These are phyloP conservation scores for Emmonsiellopsis sp. DNA, from an alignment of 2,329 filamentous ascomycete species.

Conservation along the genomic window DNA sequence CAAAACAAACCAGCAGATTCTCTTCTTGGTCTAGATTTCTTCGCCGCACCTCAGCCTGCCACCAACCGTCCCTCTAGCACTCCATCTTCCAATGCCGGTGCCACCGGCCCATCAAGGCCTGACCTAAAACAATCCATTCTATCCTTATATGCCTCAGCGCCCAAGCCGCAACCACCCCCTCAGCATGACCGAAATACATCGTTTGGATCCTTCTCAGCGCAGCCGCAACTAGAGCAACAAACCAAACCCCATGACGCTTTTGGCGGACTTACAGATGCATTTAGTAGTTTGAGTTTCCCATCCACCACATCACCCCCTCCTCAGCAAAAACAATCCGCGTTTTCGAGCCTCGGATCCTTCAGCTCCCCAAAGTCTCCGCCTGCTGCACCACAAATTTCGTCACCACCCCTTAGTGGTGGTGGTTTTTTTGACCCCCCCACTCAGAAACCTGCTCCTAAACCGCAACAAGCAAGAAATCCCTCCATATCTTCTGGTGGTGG, in stretches of 20 bases:
- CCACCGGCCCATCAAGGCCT: slow-evolving; percentile 60
- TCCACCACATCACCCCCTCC: slow-evolving; percentile 35
- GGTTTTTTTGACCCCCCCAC: slow-evolving; percentile 71
- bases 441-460: slow-evolving; percentile 44
- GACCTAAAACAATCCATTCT: slow-evolving; percentile 96
- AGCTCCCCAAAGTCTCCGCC: slow-evolving; percentile 33
- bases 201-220: slow-evolving; percentile 59
- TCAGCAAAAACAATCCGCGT: slow-evolving; percentile 18
- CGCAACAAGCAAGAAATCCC: slow-evolving; percentile 35
- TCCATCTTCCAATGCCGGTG: slow-evolving; percentile 49
- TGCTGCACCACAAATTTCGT: slow-evolving; percentile 38
- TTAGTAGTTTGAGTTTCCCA: slow-evolving; percentile 58
- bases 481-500: slow-evolving; percentile 47
- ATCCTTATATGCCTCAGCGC: slow-evolving; percentile 79
- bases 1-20: slow-evolving; percentile 71
- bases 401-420: slow-evolving; percentile 54
- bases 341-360: slow-evolving; percentile 10
- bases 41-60: slow-evolving; percentile 60
- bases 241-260: slow-evolving; percentile 37
- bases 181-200: slow-evolving; percentile 52
- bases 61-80: slow-evolving; percentile 75
- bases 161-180: slow-evolving; percentile 47
- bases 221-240: slow-evolving; percentile 23
- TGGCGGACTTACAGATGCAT: slow-evolving; percentile 71
- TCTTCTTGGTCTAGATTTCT: slow-evolving; percentile 83